Evolutionary conservation across 352 stramenopile genomes (phyloP), one percentile per base, ranked within the genome.

Genomic region (Phytophthora rubi): DNA sequence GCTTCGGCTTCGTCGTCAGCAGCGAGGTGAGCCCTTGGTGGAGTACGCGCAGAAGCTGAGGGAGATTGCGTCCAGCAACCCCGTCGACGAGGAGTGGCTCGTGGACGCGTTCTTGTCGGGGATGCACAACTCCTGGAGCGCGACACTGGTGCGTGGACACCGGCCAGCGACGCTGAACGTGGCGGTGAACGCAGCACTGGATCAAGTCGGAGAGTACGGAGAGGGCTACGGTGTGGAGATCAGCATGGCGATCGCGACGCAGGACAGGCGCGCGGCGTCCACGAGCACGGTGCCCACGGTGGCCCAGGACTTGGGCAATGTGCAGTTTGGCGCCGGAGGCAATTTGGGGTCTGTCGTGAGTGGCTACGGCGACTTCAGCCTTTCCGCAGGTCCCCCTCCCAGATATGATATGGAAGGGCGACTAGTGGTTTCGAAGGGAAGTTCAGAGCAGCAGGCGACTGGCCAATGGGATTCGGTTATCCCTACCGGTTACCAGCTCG

Each of bases 361-460:
- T 47, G 39, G 39, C 15, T 47, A 47, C 15, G 39, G 39, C 39
- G 26, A 23, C 21, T 18, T 44, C 3, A 26, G 18, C 12, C 32
- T 35, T 16, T 18, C 39, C 12, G 28, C 33, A 28, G 35, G 54
- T 8, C 35, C 21, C n/a, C 37, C 54, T 52, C 54, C 35, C 10
- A 37, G 54, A 39, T 61, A 61, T 13, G 54, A 61, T 52, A 35
- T 15, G 10, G 54, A 61, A 42, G 54, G 54, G 26, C 18, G 54
- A 12, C 21, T 61, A 35, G 21, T 61, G 3, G 13, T 61, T 8
- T 23, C 54, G 18, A 12, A 23, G 12, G 37, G 54, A 15, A 12
- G 21, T 23, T 15, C 33, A 16, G 15, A 6, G 13, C 35, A 15
- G 16, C 37, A 26, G n/a, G 37, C 2, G 33, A 39, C 18, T 10